These are phyloP conservation scores for Xylariaceae sp. DNA, from an alignment of 2,329 filamentous ascomycete species.

Conservation along the genomic window DNA sequence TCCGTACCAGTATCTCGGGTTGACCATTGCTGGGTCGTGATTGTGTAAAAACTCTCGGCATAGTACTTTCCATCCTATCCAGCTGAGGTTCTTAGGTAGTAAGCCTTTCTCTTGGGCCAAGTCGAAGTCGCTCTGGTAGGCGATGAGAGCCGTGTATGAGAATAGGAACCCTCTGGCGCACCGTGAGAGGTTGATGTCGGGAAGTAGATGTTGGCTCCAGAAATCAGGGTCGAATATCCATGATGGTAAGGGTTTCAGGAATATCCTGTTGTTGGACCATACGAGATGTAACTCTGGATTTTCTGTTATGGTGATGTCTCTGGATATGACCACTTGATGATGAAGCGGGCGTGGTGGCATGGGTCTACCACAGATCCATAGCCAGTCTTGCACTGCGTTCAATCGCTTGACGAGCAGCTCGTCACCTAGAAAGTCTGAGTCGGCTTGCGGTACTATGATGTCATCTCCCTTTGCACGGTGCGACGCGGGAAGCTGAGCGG, in stretches of 20 bases:
- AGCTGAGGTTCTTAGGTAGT: conserved; percentile 32
- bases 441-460: conserved; percentile 22
- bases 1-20: conserved; percentile 37
- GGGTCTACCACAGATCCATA: conserved; percentile 31
- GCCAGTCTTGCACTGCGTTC: conserved; percentile 27
- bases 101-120: conserved; percentile 34
- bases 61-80: conserved; percentile 35
- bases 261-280: conserved; percentile 36
- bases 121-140: conserved; percentile 36
- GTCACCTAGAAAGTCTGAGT: conserved; percentile 22
- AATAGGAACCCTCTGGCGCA: conserved; percentile 36
- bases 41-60: conserved; percentile 21
- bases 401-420: conserved; percentile 32
- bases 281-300: conserved; percentile 37
- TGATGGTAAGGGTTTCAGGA: conserved; percentile 37
- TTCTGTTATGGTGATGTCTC: conserved; percentile 36
- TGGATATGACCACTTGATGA: conserved; percentile 31
- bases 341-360: conserved; percentile 38
- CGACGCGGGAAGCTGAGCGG: conserved; percentile 27
- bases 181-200: conserved; percentile 22
- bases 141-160: conserved; percentile 36
- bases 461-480: conserved; percentile 28
- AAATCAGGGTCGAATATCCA: conserved; percentile 36
- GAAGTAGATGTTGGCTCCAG: conserved; percentile 29
- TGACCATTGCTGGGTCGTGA: conserved; percentile 28